Evolutionary conservation across 2,329 filamentous ascomycete genomes (phyloP).

Genomic region (Ophiostoma novo-ulmi): DNA sequence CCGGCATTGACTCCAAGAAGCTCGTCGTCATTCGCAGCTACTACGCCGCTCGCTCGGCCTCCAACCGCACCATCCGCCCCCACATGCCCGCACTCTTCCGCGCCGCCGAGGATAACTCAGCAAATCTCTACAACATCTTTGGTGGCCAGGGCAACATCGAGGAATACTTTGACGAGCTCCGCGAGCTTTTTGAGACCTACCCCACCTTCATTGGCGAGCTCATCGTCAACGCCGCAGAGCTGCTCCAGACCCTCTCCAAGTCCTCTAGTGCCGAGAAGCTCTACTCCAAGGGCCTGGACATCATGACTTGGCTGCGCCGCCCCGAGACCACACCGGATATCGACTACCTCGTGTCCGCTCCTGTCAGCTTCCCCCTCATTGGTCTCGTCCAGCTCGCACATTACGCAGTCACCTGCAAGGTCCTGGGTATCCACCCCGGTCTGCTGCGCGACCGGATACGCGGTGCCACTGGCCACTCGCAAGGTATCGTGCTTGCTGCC

Average conservation of each 20-base stretch:
- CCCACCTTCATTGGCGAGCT: conserved; percentile 84
- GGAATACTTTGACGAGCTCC: conserved; percentile 97
- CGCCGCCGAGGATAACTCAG: conserved; percentile 76
- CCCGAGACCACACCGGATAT: conserved; percentile 85
- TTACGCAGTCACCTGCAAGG: conserved; percentile 90
- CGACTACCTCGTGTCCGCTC: conserved; percentile 90
- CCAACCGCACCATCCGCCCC: conserved; percentile 78
- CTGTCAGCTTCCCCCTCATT: conserved; percentile 93
- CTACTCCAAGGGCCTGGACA: conserved; percentile 92
- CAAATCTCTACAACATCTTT: conserved; percentile 87
- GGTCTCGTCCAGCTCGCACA: conserved; percentile 93
- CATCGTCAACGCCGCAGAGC: conserved; percentile 72
- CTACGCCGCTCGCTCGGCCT: conserved; percentile 79
- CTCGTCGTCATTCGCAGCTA: conserved; percentile 83
- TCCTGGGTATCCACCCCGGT: conserved; percentile 82
- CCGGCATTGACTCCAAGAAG: conserved; percentile 91
- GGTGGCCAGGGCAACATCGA: conserved; percentile 98
- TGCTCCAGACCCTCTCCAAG: conserved; percentile 77
- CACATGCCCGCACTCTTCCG: conserved; percentile 91
- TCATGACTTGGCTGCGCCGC: conserved; percentile 88
- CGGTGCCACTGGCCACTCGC: conserved; percentile 92
- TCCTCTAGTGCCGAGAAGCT: conserved; percentile 88
- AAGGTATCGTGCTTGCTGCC: conserved; percentile 90
- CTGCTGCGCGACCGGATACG: conserved; percentile 77
- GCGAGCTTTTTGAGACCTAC: conserved; percentile 87